Percentiles rank a stretch among this genome's conserved stretches.
Conservation (phyloP, 768 basidiomycete species). For the Porpolomopsis calyptriformis region DNA sequence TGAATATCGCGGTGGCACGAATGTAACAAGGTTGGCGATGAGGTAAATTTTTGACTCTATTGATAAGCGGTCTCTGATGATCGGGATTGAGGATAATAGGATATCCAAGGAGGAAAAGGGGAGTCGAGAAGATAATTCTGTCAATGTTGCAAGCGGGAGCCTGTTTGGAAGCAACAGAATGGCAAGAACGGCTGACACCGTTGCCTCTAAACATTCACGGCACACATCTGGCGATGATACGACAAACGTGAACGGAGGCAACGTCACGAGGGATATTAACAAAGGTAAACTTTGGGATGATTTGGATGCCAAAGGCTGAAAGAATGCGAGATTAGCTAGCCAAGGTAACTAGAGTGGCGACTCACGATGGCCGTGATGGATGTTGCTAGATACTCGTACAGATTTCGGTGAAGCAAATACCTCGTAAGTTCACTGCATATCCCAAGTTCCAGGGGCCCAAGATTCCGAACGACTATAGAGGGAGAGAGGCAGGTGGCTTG, state of each 20-base stretch:
- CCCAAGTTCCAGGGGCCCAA: slow-evolving; percentile 24
- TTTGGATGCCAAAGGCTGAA: slow-evolving; percentile 51
- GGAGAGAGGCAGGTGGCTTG: slow-evolving; percentile 22
- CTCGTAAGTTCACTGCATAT: slow-evolving; percentile 26
- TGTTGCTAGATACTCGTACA: slow-evolving; percentile 33
- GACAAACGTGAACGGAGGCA: slow-evolving; percentile 26
- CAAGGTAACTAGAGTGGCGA: slow-evolving; percentile 9
- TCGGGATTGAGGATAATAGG: slow-evolving; percentile 14
- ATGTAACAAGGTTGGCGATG: slow-evolving; percentile 59
- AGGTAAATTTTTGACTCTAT: slow-evolving; percentile 38
- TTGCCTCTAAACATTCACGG: slow-evolving; percentile 22
- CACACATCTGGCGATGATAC: slow-evolving; percentile 17
- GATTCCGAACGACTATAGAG: slow-evolving; percentile 12
- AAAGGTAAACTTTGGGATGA: slow-evolving; percentile 38
- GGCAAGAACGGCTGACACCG: slow-evolving; percentile 51
- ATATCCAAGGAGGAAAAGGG: slow-evolving; percentile 35
- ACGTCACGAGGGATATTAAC: slow-evolving; percentile 36
- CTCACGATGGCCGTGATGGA: slow-evolving; percentile 44
- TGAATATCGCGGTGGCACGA: slow-evolving; percentile 53
- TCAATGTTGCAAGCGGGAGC: slow-evolving; percentile 50
- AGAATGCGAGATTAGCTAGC: background rate
- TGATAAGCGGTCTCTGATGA: slow-evolving; percentile 11
- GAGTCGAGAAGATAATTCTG: slow-evolving; percentile 51
- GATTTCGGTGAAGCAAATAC: slow-evolving; percentile 38
- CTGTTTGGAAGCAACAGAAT: slow-evolving; percentile 74